Percentiles rank a stretch among this genome's conserved stretches.
Evolutionary conservation across 805 yeast species (phyloP).

Genomic region (Saccharomycopsis javanensis): DNA sequence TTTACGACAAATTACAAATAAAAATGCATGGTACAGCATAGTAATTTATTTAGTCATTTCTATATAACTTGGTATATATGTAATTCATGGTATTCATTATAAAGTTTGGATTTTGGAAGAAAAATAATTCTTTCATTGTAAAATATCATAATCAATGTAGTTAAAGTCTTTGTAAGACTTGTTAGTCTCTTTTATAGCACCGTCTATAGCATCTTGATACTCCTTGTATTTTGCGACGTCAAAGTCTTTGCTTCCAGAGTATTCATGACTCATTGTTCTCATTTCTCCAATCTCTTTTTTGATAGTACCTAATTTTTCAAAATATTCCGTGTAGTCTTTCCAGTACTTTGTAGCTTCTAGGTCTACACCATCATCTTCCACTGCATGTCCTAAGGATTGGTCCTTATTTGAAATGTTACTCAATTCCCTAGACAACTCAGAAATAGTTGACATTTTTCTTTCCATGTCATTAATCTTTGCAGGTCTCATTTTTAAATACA

Average conservation of each 20-base stretch:
- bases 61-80: not conserved
- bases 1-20: not conserved
- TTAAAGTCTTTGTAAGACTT: constrained; percentile 18
- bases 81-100: no score
- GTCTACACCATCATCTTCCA: constrained; percentile 4
- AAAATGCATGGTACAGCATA: no score
- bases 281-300: constrained; percentile 18
- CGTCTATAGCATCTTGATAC: constrained; percentile 9
- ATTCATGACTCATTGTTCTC: constrained; percentile 16
- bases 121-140: not conserved
- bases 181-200: constrained; percentile 15
- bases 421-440: constrained; percentile 15
- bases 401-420: constrained; percentile 14
- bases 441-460: constrained; percentile 14
- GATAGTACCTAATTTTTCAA: constrained; percentile 9
- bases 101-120: no score
- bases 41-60: not conserved
- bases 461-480: constrained; percentile 16
- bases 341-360: constrained; percentile 15
- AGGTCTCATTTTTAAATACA: constrained; percentile 10
- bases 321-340: constrained; percentile 19
- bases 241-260: constrained; percentile 18
- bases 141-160: constrained; percentile 16
- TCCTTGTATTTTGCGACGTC: constrained; percentile 13
- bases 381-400: not conserved